phyloP scores from a whole-genome alignment of 495 filamentous ascomycete genomes.

The Penicillium odoratum region DNA sequence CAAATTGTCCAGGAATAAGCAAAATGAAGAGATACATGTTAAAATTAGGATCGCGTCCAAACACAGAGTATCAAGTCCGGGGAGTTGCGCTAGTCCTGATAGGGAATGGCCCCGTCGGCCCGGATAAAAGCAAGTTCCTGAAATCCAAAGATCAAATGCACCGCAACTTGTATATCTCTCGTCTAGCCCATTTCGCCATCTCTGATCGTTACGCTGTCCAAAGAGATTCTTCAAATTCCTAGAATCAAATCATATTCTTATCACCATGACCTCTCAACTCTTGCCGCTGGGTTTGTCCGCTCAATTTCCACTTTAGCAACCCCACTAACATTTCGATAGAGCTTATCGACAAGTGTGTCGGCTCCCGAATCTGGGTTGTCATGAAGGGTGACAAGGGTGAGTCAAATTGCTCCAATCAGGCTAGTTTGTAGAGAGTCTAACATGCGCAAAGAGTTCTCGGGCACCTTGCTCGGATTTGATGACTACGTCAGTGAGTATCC shows the following conservation, averaged over 20 bases:
- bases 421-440: conserved; percentile 17
- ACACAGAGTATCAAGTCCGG: conserved; percentile 7
- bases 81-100: conserved; percentile 9
- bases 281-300: conserved; percentile 65
- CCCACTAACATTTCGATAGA: conserved; percentile 55
- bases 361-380: conserved; percentile 96
- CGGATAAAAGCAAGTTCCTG: conserved; percentile 21
- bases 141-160: conserved; percentile 17
- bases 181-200: not conserved
- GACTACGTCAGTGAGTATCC: conserved; percentile 95
- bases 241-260: not conserved
- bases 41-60: not conserved
- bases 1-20: not conserved
- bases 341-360: conserved; percentile 97
- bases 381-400: conserved; percentile 98
- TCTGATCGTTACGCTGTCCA: not conserved
- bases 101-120: conserved; percentile 1
- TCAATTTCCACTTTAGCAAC: conserved; percentile 5
- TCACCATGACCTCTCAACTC: conserved; percentile 73
- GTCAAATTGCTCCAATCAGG: not conserved
- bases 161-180: conserved; percentile 15
- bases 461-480: conserved; percentile 91
- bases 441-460: conserved; percentile 74
- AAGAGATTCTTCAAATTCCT: not conserved
- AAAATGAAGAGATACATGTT: not conserved